These are phyloP conservation scores for Arthrobotrys conoides DNA, from an alignment of 2,329 filamentous ascomycete genomes.

Conservation along the genomic window DNA sequence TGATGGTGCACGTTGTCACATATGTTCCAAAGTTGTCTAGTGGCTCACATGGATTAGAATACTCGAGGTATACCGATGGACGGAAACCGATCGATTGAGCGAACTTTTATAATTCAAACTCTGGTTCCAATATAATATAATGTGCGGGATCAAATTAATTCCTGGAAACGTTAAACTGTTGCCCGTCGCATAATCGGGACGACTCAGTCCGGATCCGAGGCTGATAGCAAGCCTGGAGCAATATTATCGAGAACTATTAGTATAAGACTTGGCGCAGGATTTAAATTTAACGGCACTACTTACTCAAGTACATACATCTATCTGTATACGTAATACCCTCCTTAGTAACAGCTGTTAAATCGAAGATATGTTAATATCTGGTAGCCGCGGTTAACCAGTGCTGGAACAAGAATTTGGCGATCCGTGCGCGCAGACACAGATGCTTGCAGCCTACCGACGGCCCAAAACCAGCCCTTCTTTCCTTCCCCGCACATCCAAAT, in stretches of 20 bases:
- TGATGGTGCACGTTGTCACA: no score
- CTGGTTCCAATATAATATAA: background rate
- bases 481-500: slow-evolving; percentile 5
- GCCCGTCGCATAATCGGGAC: background rate
- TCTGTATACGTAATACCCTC: no score
- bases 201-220: slow-evolving; percentile 11
- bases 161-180: background rate
- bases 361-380: background rate
- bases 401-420: background rate
- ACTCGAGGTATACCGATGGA: background rate
- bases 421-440: background rate
- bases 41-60: background rate
- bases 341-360: no score
- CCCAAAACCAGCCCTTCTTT: background rate
- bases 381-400: background rate
- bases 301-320: no score
- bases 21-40: no score
- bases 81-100: background rate
- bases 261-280: no score
- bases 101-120: slow-evolving; percentile 14
- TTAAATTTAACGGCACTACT: no score
- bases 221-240: slow-evolving; percentile 2
- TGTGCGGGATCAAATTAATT: background rate
- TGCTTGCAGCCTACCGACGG: background rate
- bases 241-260: background rate